Evolutionary conservation across 495 filamentous ascomycete species (phyloP).

Genomic region (Talaromyces proteolyticus): DNA sequence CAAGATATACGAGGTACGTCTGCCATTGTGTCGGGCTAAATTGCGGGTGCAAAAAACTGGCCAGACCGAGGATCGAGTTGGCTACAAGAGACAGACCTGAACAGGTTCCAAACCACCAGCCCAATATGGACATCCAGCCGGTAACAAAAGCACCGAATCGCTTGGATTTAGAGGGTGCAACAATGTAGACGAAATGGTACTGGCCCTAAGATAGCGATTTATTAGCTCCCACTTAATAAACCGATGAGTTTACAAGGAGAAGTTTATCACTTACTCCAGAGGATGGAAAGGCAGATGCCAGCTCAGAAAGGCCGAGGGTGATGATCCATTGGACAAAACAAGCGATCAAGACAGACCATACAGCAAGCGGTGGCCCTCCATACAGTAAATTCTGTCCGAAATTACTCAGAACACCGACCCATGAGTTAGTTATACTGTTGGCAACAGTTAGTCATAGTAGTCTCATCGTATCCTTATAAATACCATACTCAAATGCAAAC

Average conservation of each 20-base stretch:
- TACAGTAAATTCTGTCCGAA: conserved; percentile 5
- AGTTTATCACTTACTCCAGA: conserved; percentile 14
- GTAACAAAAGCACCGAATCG: conserved; percentile 15
- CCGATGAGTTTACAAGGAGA: too few relatives aligned
- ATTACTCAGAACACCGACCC: conserved; percentile 10
- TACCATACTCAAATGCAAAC: conserved; percentile 20
- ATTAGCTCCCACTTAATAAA: too few relatives aligned
- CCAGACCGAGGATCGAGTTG: conserved; percentile 16
- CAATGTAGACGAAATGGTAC: conserved; percentile 41
- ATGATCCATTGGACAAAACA: conserved; percentile 19
- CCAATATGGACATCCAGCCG: conserved; percentile 19
- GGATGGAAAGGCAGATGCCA: conserved; percentile 40
- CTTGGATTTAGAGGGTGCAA: conserved; percentile 10
- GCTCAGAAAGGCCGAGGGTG: conserved; percentile 38
- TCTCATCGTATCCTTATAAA: neutral
- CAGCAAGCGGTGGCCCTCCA: neutral
- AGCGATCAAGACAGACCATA: conserved; percentile 4
- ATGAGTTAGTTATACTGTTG: conserved; percentile 17
- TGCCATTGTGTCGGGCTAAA: conserved; percentile 20
- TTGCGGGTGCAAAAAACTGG: conserved; percentile 16
- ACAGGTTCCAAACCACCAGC: conserved; percentile 13
- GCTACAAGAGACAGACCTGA: conserved; percentile 13
- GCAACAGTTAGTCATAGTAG: neutral
- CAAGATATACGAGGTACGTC: conserved; percentile 17
- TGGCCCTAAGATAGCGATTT: conserved; percentile 21